Evolutionary conservation across 176 grass and related monocot genomes (phyloP), one percentile per base, ranked within the genome.

Genomic region (Eleusine coracana): DNA sequence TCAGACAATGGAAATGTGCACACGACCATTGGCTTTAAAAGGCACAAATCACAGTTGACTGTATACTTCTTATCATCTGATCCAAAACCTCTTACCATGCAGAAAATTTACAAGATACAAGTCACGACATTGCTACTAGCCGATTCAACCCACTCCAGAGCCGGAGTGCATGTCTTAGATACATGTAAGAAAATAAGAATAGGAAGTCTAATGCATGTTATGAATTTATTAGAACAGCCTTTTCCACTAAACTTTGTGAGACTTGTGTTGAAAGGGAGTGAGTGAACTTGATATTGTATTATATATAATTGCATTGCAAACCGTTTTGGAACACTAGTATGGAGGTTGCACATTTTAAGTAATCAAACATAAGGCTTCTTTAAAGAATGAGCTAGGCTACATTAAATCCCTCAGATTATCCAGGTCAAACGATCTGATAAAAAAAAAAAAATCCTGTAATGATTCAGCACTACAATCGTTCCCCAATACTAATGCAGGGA

Each of bases 231-330:
- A 42, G 21, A 63, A n/a, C 16, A 54, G 21, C 11, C 66, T 65
- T 72, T 3, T 54, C 21, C 23, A 79, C 34, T 25, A 73, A 23
- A 66, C 2, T 55, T 55, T 20, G 20, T 2, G 12, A 73, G 0
- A 31, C 65, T 23, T 52, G 10, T 42, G 38, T 40, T 40, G 9
- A 55, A 66, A 67, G 16, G 48, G 48, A 18, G 45, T 64, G 20
- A 80, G 46, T 55, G 27, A 80, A 68, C 25, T 65, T 16, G 64
- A 66, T 73, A 73, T 1, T 36, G 52, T 51, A 25, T 66, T 66
- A 56, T n/a, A 56, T 55, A 78, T 34, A 55, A 67, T 58, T 29
- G 13, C 67, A 68, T 42, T 42, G 6, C 41, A 42, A 74, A 34
- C 7, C 45, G 16, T 41, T 71, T 80, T 74, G 73, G 38, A 60